Evolutionary conservation across 257 asterid genomes (phyloP).

Genomic region (Coffea canephora): DNA sequence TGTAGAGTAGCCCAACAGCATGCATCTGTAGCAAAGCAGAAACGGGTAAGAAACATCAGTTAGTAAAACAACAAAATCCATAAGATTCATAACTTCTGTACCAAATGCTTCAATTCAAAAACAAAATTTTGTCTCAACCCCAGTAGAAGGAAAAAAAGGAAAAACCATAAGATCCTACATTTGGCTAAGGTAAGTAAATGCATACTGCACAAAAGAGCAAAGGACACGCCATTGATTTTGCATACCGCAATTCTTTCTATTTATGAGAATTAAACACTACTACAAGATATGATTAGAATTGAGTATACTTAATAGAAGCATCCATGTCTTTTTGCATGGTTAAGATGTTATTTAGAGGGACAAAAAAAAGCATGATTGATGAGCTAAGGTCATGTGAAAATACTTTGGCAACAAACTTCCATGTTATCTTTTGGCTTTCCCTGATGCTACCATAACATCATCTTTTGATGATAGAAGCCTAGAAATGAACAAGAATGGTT

Average conservation of each 20-base stretch:
- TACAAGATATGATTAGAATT: background rate
- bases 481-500: too few relatives aligned
- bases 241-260: background rate
- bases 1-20: conserved; percentile 80
- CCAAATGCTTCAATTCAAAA: background rate
- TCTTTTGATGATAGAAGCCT: too few relatives aligned
- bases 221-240: background rate
- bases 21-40: conserved; percentile 48
- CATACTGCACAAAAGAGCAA: background rate
- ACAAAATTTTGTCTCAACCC: background rate
- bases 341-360: too few relatives aligned
- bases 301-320: background rate
- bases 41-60: background rate
- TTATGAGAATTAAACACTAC: too few relatives aligned
- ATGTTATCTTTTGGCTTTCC: too few relatives aligned
- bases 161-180: background rate
- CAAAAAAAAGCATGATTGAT: background rate
- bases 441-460: too few relatives aligned
- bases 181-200: too few relatives aligned
- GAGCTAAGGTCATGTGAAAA: background rate
- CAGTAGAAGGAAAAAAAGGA: background rate
- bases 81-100: background rate
- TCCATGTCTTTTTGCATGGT: background rate
- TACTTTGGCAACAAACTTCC: background rate
- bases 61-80: background rate